Evolutionary conservation across 1,139 yeast genomes (phyloP).

Genomic region (Kazachstania sp.): DNA sequence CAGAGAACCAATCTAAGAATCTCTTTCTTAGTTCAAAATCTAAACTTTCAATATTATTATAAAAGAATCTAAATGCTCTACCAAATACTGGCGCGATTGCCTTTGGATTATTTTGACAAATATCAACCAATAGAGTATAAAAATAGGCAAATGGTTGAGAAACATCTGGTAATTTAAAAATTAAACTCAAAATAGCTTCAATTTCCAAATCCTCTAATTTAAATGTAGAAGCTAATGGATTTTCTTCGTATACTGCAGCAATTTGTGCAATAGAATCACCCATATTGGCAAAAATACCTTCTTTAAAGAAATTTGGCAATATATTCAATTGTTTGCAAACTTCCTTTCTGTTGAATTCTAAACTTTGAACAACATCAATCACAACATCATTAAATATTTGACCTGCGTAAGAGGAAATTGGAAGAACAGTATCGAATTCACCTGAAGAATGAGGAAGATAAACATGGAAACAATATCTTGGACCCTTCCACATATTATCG

Average conservation of each 20-base stretch:
- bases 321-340: conserved; percentile 77
- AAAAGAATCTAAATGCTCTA: conserved; percentile 80
- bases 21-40: conserved; percentile 71
- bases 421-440: conserved; percentile 66
- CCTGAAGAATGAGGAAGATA: conserved; percentile 42
- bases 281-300: conserved; percentile 68
- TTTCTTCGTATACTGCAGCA: conserved; percentile 33
- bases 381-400: conserved; percentile 67
- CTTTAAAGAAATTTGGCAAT: conserved; percentile 64
- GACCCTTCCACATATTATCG: conserved; percentile 45
- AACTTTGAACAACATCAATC: conserved; percentile 62
- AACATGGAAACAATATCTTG: conserved; percentile 58
- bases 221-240: conserved; percentile 53
- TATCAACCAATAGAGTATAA: conserved; percentile 78
- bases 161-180: conserved; percentile 65
- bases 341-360: conserved; percentile 84
- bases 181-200: conserved; percentile 70
- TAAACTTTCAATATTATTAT: conserved; percentile 53
- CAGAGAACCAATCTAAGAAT: conserved; percentile 85
- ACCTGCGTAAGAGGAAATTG: conserved; percentile 48
- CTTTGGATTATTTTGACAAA: conserved; percentile 78
- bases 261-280: conserved; percentile 77
- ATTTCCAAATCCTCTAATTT: conserved; percentile 86
- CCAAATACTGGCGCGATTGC: conserved; percentile 95
- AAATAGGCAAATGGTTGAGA: conserved; percentile 68